Evolutionary conservation across 371 early-diverging fungal species (phyloP).

Genomic region (Apophysomyces elegans): DNA sequence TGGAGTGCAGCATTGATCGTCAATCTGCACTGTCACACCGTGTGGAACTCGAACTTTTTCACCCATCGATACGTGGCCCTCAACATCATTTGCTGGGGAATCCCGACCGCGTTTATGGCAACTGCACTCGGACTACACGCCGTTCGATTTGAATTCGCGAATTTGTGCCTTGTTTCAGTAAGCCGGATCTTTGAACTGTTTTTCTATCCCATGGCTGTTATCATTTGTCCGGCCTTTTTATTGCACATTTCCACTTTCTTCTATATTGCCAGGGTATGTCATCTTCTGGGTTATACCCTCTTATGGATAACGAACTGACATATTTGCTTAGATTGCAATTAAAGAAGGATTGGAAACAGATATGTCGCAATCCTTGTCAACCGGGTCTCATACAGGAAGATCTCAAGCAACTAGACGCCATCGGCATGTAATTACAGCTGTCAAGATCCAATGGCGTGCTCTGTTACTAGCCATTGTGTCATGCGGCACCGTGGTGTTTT

Average conservation of each 20-base stretch:
- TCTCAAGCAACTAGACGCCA: slow-evolving; percentile 49
- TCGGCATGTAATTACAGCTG: slow-evolving; percentile 63
- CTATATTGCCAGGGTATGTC: slow-evolving; percentile 56
- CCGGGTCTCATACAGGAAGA: slow-evolving; percentile 37
- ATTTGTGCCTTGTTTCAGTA: slow-evolving; percentile 60
- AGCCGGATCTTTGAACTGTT: slow-evolving; percentile 56
- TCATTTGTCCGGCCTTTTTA: slow-evolving; percentile 62
- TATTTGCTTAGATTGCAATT: slow-evolving; percentile 35
- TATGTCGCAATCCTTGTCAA: slow-evolving; percentile 48
- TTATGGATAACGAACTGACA: not conserved
- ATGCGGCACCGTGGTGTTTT: slow-evolving; percentile 52
- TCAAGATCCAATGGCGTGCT: slow-evolving; percentile 74
- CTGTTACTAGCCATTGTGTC: slow-evolving; percentile 60
- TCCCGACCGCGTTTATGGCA: slow-evolving; percentile 54
- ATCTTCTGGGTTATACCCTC: not conserved
- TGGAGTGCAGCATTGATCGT: slow-evolving; percentile 70
- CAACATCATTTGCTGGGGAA: slow-evolving; percentile 65
- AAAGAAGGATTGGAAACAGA: slow-evolving; percentile 54
- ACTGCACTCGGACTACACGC: slow-evolving; percentile 50
- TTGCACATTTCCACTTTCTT: slow-evolving; percentile 65
- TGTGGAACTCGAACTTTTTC: slow-evolving; percentile 67
- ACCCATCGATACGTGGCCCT: slow-evolving; percentile 55
- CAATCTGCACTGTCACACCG: slow-evolving; percentile 70
- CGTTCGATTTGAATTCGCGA: slow-evolving; percentile 65
- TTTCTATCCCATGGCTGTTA: slow-evolving; percentile 65